These are phyloP conservation scores for Rhododendron ovatum DNA, from an alignment of 148 eudicot species.

Conservation along the genomic window DNA sequence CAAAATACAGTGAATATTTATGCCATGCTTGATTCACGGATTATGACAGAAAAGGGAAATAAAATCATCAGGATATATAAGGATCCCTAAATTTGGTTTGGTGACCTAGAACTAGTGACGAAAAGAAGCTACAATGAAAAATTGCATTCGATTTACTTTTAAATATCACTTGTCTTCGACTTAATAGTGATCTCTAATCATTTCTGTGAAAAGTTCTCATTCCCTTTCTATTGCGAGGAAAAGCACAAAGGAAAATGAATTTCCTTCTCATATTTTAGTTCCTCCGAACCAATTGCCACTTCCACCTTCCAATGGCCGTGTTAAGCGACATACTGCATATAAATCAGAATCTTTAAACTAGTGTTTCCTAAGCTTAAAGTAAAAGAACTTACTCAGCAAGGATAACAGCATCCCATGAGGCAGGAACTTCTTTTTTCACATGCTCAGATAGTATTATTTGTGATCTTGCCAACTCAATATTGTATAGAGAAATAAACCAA, in stretches of 20 bases:
- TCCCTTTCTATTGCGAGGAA: not conserved
- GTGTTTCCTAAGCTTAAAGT: not conserved
- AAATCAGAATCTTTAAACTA: not conserved
- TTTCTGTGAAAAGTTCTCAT: not conserved
- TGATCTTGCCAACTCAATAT: constrained; percentile 66
- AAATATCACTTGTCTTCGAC: not conserved
- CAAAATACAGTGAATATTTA: not conserved
- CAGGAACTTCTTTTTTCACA: constrained; percentile 79
- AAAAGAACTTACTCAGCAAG: constrained; percentile 70
- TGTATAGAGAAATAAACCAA: constrained; percentile 78
- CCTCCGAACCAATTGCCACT: not conserved
- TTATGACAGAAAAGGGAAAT: not conserved
- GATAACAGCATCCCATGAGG: constrained; percentile 83
- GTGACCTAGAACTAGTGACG: not conserved
- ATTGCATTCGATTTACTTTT: not conserved
- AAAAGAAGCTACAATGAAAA: not conserved
- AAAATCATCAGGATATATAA: not conserved
- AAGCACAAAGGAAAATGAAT: not conserved
- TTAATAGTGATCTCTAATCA: not conserved
- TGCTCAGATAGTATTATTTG: constrained; percentile 60
- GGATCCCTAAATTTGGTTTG: not conserved
- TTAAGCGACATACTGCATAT: not conserved
- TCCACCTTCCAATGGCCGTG: not conserved
- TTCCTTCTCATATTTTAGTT: not conserved
- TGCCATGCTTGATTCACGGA: not conserved